A percentile compares a stretch with the other conserved stretches of the same genome.
phyloP scores from a whole-genome alignment of 2,329 filamentous ascomycete genomes.

The Tolypocladium sp. region DNA sequence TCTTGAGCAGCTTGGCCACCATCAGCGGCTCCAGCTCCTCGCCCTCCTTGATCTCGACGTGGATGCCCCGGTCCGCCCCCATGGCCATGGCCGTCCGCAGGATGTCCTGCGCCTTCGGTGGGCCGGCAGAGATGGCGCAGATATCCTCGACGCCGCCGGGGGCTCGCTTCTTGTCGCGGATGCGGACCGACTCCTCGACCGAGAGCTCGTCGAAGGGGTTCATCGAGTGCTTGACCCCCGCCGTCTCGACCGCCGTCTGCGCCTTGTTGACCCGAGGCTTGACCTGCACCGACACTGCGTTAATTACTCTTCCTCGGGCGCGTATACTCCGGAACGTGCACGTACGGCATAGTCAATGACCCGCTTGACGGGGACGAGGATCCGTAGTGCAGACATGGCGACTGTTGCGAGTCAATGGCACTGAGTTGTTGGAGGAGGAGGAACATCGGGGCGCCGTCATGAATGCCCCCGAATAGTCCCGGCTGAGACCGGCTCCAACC shows the following conservation, averaged over 20 bases:
- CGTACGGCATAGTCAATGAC: conserved; percentile 80
- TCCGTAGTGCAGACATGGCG: conserved; percentile 56
- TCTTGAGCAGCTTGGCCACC: conserved; percentile 83
- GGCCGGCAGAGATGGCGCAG: conserved; percentile 79
- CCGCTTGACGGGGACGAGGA: conserved; percentile 74
- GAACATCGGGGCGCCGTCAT: not conserved
- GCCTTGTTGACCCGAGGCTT: conserved; percentile 62
- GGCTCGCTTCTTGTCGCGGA: conserved; percentile 76
- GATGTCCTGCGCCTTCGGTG: conserved; percentile 77
- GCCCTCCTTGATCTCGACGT: conserved; percentile 70
- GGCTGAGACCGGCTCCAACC: conserved; percentile 36
- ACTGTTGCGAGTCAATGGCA: conserved; percentile 16
- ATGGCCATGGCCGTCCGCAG: conserved; percentile 97
- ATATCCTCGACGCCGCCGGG: conserved; percentile 80
- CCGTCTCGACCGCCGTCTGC: conserved; percentile 81
- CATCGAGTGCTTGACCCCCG: conserved; percentile 93
- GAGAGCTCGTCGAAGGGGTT: conserved; percentile 99
- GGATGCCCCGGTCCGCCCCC: conserved; percentile 87
- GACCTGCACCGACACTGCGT: conserved; percentile 35
- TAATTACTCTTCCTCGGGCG: conserved; percentile 4
- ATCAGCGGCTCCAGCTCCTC: conserved; percentile 77
- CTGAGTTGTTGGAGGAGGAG: not conserved
- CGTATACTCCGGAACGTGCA: not conserved
- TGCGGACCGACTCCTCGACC: conserved; percentile 88
- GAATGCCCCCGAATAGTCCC: conserved; percentile 14